Evolutionary conservation across 192 early-diverging fungal species (phyloP).

Genomic region (Allomyces macrogynus): DNA sequence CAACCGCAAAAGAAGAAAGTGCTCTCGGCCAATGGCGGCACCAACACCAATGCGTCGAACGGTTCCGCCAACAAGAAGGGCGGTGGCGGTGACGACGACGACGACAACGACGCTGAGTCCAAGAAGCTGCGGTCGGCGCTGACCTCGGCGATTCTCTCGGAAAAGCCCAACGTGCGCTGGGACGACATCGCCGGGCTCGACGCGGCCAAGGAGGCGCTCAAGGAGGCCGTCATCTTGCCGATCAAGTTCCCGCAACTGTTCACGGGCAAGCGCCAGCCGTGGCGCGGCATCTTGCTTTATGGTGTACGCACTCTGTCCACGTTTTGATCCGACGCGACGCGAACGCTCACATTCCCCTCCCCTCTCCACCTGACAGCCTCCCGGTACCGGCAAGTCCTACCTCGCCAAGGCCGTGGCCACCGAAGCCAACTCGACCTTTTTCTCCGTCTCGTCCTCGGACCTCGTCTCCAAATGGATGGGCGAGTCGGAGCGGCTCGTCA

Average conservation of each 20-base stretch:
- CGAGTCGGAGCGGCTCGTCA: slow-evolving; percentile 84
- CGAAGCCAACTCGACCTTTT: slow-evolving; percentile 89
- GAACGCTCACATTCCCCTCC: not conserved
- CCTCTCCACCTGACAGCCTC: slow-evolving; percentile 25
- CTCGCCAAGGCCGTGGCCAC: slow-evolving; percentile 96
- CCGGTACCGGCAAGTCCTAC: slow-evolving; percentile 94
- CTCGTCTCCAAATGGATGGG: slow-evolving; percentile 99
- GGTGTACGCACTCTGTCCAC: slow-evolving; percentile 31
- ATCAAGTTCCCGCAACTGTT: slow-evolving; percentile 96
- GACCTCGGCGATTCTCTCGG: slow-evolving; percentile 62
- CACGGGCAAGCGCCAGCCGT: slow-evolving; percentile 80
- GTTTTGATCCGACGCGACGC: not conserved
- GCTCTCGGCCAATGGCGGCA: slow-evolving; percentile 37
- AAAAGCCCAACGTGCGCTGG: slow-evolving; percentile 95
- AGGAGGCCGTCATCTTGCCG: slow-evolving; percentile 96
- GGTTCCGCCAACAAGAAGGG: slow-evolving; percentile 19
- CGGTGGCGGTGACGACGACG: slow-evolving; percentile 15
- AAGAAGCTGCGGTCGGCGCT: slow-evolving; percentile 23
- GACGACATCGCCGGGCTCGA: slow-evolving; percentile 93
- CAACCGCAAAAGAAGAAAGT: slow-evolving; percentile 45
- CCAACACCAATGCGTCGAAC: slow-evolving; percentile 18
- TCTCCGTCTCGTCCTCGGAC: slow-evolving; percentile 91
- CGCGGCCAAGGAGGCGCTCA: slow-evolving; percentile 82
- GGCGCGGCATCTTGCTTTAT: slow-evolving; percentile 90
- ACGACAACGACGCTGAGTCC: slow-evolving; percentile 20